phyloP scores from a whole-genome alignment of 2,329 filamentous ascomycete species.

The Endoconidiophora polonica region DNA sequence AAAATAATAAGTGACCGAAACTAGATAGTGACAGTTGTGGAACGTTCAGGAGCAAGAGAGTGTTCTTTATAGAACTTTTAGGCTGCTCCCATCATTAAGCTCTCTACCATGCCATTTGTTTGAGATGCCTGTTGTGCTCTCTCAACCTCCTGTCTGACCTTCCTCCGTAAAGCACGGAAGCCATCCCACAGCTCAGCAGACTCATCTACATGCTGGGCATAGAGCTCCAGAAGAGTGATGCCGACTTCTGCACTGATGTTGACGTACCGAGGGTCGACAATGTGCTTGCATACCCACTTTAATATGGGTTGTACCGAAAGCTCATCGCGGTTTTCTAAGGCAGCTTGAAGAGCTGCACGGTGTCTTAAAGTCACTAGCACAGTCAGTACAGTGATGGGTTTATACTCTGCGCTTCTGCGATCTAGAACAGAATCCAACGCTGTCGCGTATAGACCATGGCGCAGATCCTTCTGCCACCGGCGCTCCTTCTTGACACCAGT shows the following conservation, averaged over 20 bases:
- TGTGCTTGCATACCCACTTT: slow-evolving; percentile 64
- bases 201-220: slow-evolving; percentile 60
- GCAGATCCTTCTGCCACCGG: slow-evolving; percentile 65
- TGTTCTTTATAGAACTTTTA: background rate
- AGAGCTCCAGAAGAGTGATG: slow-evolving; percentile 71
- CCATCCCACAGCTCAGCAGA: slow-evolving; percentile 55
- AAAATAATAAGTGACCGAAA: background rate
- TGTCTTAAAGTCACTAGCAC: slow-evolving; percentile 73
- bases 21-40: background rate
- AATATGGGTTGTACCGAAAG: slow-evolving; percentile 65
- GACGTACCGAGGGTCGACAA: slow-evolving; percentile 69
- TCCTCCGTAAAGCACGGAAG: slow-evolving; percentile 50
- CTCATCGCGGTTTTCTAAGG: slow-evolving; percentile 69
- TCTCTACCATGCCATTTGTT: slow-evolving; percentile 78
- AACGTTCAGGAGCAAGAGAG: background rate
- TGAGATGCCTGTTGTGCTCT: slow-evolving; percentile 67
- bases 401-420: slow-evolving; percentile 31
- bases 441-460: slow-evolving; percentile 57
- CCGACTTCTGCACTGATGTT: slow-evolving; percentile 68
- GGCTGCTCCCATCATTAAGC: slow-evolving; percentile 32
- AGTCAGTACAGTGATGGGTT: slow-evolving; percentile 50
- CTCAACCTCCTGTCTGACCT: slow-evolving; percentile 64
- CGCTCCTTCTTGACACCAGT: slow-evolving; percentile 41
- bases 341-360: slow-evolving; percentile 65
- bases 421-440: slow-evolving; percentile 69